Base-by-base conservation (phyloP, 1,139 yeast species). In the Scheffersomyces stambukii region DNA sequence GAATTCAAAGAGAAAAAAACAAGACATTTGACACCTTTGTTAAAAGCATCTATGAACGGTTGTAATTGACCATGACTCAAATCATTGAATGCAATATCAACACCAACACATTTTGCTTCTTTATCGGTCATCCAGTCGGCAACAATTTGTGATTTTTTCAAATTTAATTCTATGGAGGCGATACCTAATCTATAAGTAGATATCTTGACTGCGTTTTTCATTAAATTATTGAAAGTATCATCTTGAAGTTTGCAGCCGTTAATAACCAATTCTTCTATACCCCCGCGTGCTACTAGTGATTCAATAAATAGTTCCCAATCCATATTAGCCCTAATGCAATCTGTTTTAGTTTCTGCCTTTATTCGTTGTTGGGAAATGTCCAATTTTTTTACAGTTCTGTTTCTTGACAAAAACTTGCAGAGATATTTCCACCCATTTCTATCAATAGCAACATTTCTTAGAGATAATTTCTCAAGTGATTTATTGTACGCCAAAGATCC, bases 1-100 rank as follows among this genome's bases (percentile, higher is more conserved):
- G 85, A 75, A 48, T 84, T 81, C 31, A 88, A 58, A 0, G 95
- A 83, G 33, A 85, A 73, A 46, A 81, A 82, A 14, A 70, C 56
- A 32, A 80, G 51, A 22, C 68, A 61, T 10, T 57, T 51, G 25
- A 67, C 56, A 8, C 57, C 46, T 13, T 53, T 51, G 12, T 65
- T 54, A 54, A 63, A 51, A 2, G 62, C 64, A 5, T 68, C 60
- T 22, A 67, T 65, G 33, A 81, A 75, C 13, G 73, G 69, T 33
- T 57, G 59, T 38, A 76, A 53, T 43, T 74, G 74, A 4, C 75
- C 75, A 5, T 67, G 46, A 30, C 77, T 69, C 38, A 88, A 55
- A 48, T 82, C 85, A 51, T 88, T 88, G 42, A 81, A 88, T 1
- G 91, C 95, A 27, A 88, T 57, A 60, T 88, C 96, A 13, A 89